Base-by-base conservation (phyloP, 805 yeast genomes). In the Kodamaea kakaduensis region DNA sequence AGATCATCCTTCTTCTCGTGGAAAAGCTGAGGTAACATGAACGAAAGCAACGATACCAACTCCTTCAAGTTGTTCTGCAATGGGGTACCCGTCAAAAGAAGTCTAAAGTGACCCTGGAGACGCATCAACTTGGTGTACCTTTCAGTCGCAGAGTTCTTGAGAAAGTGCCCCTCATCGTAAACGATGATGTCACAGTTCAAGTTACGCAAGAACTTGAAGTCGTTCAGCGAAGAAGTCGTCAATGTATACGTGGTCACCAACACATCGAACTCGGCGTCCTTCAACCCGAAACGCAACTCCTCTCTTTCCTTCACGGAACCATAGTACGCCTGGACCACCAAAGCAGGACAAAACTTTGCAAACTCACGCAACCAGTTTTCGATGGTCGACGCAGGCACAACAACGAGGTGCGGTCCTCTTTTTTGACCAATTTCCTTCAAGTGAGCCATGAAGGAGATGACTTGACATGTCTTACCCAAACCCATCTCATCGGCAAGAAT, bases 401-500 rank as follows among this genome's bases (percentile, higher is more conserved):
- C 93, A 21, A 93, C 84, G 40, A 93, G 65, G 67, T 93, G 97
- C 1, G 96, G 96, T 0, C 95, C 94, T 17, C 50, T 52, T 15
- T 43, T 46, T 1, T 57, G 54, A n/a, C 69, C 71, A n/a, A 58
- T 54, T 47, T 84, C 81, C 52, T 86, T 86, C 50, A 93, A 69
- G 52, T 83, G 80, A 1, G 97, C 88, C 53, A 93, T 64, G 54
- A 93, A 93, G 6, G 97, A 74, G 60, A 93, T 90, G 20, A 93
- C 96, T 61, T 93, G 97, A 56, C 95, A 84, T 0, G 98, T 93
- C 56, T 93, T 93, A 41, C 99, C 99, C 32, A 93, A 68, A 4
- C 95, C 99, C 99, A 93, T 93, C 57, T 93, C 99, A 63, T 93
- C 99, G 0, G 98, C 99, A 32, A 93, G 67, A 38, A 93, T 93